Conservation (phyloP, 352 stramenopile genomes). For the Ophiocytium majus region DNA sequence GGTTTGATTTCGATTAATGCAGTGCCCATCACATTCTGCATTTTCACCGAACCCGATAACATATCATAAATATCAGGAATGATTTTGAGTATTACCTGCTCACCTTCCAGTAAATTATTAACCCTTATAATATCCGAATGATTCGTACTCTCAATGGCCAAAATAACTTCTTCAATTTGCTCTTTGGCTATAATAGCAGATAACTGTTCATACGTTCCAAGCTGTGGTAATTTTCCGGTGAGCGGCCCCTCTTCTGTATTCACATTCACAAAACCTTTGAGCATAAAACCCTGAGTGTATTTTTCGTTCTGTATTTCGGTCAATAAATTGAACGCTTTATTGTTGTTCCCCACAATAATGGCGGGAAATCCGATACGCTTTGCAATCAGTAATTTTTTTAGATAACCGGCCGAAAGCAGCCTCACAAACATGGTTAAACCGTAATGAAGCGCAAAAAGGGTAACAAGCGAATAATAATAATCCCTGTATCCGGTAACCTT, state of each 20-base stretch:
- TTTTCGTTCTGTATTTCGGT: neutral
- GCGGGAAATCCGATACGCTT: neutral
- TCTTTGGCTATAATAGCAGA: neutral
- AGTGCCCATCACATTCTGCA: neutral
- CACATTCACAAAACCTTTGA: neutral
- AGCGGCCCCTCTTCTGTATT: neutral
- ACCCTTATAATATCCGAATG: neutral
- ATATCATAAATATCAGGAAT: constrained; percentile 14
- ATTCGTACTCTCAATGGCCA: neutral
- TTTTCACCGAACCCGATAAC: neutral
- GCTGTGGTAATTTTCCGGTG: neutral
- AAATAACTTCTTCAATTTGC: neutral
- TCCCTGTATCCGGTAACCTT: neutral
- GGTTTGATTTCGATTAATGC: constrained; percentile 8
- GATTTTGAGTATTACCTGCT: neutral
- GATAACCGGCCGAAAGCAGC: neutral
- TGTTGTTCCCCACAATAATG: neutral
- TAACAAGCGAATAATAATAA: neutral
- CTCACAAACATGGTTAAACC: neutral
- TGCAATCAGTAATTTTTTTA: neutral
- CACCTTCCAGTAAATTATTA: neutral
- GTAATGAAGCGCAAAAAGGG: neutral
- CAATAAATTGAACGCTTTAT: neutral
- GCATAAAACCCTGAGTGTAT: neutral
- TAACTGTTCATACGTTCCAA: neutral